These are phyloP conservation scores for Pleurotus sapidus DNA, from an alignment of 768 basidiomycete genomes.

Conservation along the genomic window DNA sequence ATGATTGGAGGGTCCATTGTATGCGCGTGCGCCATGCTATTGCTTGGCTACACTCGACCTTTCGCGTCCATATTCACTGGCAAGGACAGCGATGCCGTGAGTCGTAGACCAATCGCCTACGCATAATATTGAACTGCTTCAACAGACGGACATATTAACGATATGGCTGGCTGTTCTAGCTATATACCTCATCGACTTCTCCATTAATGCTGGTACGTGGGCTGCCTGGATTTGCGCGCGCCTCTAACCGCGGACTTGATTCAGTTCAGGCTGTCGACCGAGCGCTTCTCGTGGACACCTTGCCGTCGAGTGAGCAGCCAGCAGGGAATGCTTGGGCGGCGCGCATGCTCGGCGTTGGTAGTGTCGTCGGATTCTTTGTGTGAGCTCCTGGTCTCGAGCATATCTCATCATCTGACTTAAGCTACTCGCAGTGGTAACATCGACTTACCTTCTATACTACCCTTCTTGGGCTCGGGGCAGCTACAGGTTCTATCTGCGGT, in stretches of 20 bases:
- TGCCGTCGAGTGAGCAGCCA: conserved; percentile 74
- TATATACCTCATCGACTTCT: conserved; percentile 55
- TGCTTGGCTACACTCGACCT: conserved; percentile 79
- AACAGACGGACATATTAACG: conserved; percentile 62
- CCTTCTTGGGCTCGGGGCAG: conserved; percentile 77
- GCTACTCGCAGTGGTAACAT: conserved; percentile 63
- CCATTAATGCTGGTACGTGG: conserved; percentile 45
- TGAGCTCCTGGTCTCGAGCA: conserved; percentile 34
- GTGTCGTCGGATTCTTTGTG: conserved; percentile 87
- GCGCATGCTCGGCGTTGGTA: conserved; percentile 85
- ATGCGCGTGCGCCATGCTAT: conserved; percentile 68
- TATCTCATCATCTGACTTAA: background rate
- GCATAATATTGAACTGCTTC: background rate
- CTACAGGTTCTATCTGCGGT: conserved; percentile 79
- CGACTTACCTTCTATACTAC: conserved; percentile 65
- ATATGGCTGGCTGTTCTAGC: conserved; percentile 70
- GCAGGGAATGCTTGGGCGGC: conserved; percentile 94
- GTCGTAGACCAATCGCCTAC: conserved; percentile 7
- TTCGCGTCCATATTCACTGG: conserved; percentile 53
- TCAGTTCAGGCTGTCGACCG: conserved; percentile 88
- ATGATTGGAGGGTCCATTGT: conserved; percentile 72
- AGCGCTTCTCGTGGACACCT: conserved; percentile 82
- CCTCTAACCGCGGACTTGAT: background rate
- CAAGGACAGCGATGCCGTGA: conserved; percentile 25
- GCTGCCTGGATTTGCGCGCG: background rate